phyloP scores from a whole-genome alignment of 2,329 filamentous ascomycete genomes.

The Thielaviopsis populi region DNA sequence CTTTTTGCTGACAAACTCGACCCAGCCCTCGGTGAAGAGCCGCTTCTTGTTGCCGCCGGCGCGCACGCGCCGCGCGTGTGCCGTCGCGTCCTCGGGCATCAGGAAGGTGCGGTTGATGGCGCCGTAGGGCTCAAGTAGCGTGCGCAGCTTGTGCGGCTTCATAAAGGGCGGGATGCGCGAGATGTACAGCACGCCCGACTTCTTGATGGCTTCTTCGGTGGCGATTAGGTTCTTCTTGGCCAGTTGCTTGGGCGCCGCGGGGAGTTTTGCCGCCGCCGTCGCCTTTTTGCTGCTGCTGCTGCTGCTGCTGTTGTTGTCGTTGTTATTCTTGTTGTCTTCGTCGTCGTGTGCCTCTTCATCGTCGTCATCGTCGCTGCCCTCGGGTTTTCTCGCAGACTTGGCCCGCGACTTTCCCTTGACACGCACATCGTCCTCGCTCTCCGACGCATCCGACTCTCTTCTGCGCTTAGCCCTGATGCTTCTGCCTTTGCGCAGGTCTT shows the following conservation, averaged over 20 bases:
- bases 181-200: slow-evolving; percentile 69
- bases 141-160: slow-evolving; percentile 65
- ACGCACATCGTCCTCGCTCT: slow-evolving; percentile 24
- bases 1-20: slow-evolving; percentile 62
- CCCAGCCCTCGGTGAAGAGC: slow-evolving; percentile 72
- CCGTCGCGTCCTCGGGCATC: slow-evolving; percentile 55
- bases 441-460: slow-evolving; percentile 30
- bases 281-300: slow-evolving; percentile 33
- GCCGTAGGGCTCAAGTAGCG: slow-evolving; percentile 61
- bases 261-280: slow-evolving; percentile 8
- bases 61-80: slow-evolving; percentile 50
- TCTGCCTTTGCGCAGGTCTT: slow-evolving; percentile 51
- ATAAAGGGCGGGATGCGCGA: slow-evolving; percentile 78
- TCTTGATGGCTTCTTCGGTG: slow-evolving; percentile 48
- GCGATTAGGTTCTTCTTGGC: slow-evolving; percentile 53
- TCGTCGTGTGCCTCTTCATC: slow-evolving; percentile 20
- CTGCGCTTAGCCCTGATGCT: slow-evolving; percentile 49
- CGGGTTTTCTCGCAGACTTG: slow-evolving; percentile 21
- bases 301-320: slow-evolving; percentile 36
- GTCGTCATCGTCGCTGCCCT: slow-evolving; percentile 22
- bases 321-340: slow-evolving; percentile 21
- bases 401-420: slow-evolving; percentile 20
- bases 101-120: slow-evolving; percentile 65
- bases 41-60: slow-evolving; percentile 72
- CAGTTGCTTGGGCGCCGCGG: slow-evolving; percentile 23